Base-by-base conservation (phyloP, 2,329 filamentous ascomycete genomes). In the Ascosphaera apis region DNA sequence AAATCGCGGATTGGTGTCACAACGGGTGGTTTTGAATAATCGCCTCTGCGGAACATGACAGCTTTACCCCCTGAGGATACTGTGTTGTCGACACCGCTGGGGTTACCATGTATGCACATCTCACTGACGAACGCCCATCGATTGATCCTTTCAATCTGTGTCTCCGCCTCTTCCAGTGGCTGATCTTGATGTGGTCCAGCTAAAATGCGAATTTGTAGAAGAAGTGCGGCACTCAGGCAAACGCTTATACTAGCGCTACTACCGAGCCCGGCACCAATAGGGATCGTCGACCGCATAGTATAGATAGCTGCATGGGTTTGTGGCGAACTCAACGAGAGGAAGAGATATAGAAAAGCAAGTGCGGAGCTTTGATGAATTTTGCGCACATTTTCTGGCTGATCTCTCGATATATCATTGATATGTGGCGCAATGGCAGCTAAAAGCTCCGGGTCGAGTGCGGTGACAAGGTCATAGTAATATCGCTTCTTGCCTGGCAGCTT, bases 81-180 rank as follows among this genome's bases (percentile, higher is more conserved):
- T 2, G 88, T 98, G 55, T 98, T 98, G 57, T 98, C 88, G 31
- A 98, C 81, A 0, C 88, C 88, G 0, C 82, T 92, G 1, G 88
- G 88, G 49, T 91, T 95, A 27, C 86, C 88, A 51, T 98, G 88
- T 42, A 95, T 93, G 56, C 83, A 88, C 72, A 95, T 78, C 54
- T 98, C 88, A 16, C 78, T 78, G 1, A 98, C 88, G 54, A 93
- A 95, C 0, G 88, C 84, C 88, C 91, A 98, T 41, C 79, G 70
- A 55, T 98, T 98, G 58, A 98, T 93, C 43, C 86, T 73, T 58
- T 95, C 84, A 19, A 95, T 68, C 52, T 98, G 86, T 31, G 83
- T 57, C 40, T 79, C 73, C n/a, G 81, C 81, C 57, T 98, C 88
- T 37, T 82, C 74, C 1, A 72, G 58, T 3, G 83, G 81, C 54